These are phyloP conservation scores for Phytophthora fragariae DNA, from an alignment of 352 stramenopile genomes.

Conservation along the genomic window DNA sequence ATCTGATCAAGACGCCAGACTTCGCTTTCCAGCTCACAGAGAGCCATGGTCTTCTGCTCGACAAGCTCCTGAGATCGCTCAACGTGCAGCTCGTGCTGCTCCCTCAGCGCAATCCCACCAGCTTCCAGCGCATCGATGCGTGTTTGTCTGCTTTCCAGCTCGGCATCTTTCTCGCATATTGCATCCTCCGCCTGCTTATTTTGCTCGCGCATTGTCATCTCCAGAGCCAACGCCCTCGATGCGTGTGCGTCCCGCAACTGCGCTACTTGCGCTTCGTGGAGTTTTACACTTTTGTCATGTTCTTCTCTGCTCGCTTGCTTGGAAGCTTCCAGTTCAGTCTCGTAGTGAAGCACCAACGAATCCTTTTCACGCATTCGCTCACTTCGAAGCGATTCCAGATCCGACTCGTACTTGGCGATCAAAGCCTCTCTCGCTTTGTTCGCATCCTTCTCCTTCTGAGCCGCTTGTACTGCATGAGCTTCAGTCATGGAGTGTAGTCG, in stretches of 20 bases:
- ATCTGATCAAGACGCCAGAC: constrained; percentile 38
- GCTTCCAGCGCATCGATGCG: constrained; percentile 38
- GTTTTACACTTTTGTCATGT: constrained; percentile 38
- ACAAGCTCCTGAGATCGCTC: constrained; percentile 34
- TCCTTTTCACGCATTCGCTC: constrained; percentile 31
- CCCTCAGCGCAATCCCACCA: constrained; percentile 23
- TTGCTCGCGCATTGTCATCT: constrained; percentile 57
- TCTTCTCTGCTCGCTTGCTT: constrained; percentile 45
- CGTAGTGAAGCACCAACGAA: constrained; percentile 49
- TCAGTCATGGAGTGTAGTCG: constrained; percentile 21
- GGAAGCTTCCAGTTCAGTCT: constrained; percentile 55
- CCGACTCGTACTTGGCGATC: constrained; percentile 38
- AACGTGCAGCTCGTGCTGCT: constrained; percentile 20
- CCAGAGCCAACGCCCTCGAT: constrained; percentile 47
- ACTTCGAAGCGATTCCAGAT: constrained; percentile 31
- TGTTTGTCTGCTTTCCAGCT: constrained; percentile 34
- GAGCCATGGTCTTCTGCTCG: constrained; percentile 52
- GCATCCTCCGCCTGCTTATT: constrained; percentile 41
- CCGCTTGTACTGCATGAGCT: constrained; percentile 25
- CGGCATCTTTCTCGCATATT: constrained; percentile 22
- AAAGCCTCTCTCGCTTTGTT: constrained; percentile 24
- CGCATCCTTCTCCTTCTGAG: constrained; percentile 20
- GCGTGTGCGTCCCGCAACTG: constrained; percentile 59
- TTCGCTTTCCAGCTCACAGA: constrained; percentile 42
- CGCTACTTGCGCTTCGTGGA: constrained; percentile 38